Base-by-base conservation (phyloP, 1,284 basidiomycete species). In the Vanrija sp. region DNA sequence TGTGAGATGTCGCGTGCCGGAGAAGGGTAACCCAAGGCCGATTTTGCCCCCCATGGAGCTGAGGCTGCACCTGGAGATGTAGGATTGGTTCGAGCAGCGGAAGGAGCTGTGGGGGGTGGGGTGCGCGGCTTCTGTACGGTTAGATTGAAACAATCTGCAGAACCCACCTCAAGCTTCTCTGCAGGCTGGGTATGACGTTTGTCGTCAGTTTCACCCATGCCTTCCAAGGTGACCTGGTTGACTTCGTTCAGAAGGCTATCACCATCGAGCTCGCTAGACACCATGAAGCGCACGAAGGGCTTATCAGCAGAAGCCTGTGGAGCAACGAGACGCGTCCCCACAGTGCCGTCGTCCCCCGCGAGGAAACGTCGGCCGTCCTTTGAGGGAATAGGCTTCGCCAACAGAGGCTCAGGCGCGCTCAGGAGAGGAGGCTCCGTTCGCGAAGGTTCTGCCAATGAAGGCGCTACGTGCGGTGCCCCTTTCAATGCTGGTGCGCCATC, bases 171-270 rank as follows among this genome's bases (percentile, higher is more conserved):
- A 14, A 43, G 45, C 12, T 55, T 42, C 12, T 39, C 61, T 3
- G 44, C 40, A 1, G 49, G 39, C 50, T 59, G 14, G 49, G 55
- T 45, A 16, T 52, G 56, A n/a, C 50, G 54, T 42, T 60, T 63
- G 42, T 66, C 63, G 19, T 55, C 61, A n/a, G 53, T 63, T 46
- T 73, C 73, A 16, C 62, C 71, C 12, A 75, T 63, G 23, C 65
- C 67, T 52, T 74, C 73, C 46, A 77, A 57, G 53, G 71, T 75
- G 67, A 74, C 75, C 65, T 75, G 74, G 60, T 76, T 75, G 9
- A 77, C 68, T 57, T 77, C 75, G 26, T 76, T 71, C 16, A 77
- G 58, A 23, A 77, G 57, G 49, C 71, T 73, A 51, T 77, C 74
- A 6, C 70, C 73, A 42, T 78, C 74, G 3, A 77, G 62, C 57